These are phyloP conservation scores for Jatropha curcas DNA, from an alignment of 345 rosid genomes.

Conservation along the genomic window DNA sequence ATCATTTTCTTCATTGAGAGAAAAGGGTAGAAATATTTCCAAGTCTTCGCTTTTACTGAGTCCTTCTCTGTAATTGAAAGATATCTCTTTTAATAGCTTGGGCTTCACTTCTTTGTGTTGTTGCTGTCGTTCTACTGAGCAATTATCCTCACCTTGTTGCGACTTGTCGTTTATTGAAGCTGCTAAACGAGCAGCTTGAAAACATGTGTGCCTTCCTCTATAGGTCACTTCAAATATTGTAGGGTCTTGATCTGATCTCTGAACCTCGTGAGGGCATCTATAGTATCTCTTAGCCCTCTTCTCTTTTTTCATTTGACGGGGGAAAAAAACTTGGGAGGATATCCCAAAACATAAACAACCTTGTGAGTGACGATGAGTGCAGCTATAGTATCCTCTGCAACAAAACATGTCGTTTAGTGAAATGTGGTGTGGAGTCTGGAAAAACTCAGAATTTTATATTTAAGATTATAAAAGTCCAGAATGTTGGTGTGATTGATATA, in stretches of 20 bases:
- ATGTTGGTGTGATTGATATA: too few relatives aligned
- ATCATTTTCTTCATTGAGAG: conserved; percentile 22
- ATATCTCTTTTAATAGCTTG: conserved; percentile 22
- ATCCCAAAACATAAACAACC: too few relatives aligned
- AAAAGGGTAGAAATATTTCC: conserved; percentile 40
- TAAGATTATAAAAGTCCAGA: too few relatives aligned
- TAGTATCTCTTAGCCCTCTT: too few relatives aligned
- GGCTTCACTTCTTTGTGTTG: too few relatives aligned
- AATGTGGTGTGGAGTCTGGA: background rate
- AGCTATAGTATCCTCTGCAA: conserved; percentile 63
- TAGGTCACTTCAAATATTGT: conserved; percentile 49
- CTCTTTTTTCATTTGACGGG: too few relatives aligned
- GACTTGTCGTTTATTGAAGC: conserved; percentile 4
- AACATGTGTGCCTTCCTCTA: conserved; percentile 60
- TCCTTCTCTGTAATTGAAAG: conserved; percentile 8
- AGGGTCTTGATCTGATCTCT: conserved; percentile 54
- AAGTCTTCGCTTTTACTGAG: conserved; percentile 37
- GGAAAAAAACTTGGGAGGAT: too few relatives aligned
- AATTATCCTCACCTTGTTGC: background rate
- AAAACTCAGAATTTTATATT: too few relatives aligned
- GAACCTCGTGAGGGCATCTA: too few relatives aligned
- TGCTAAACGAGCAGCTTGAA: conserved; percentile 21
- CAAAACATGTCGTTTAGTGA: background rate
- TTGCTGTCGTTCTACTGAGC: background rate
- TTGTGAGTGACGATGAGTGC: conserved; percentile 56